A percentile compares a stretch with the other conserved stretches of the same genome.
These are phyloP conservation scores for Nepenthes gracilis DNA, from an alignment of 148 eudicot genomes.

Conservation along the genomic window DNA sequence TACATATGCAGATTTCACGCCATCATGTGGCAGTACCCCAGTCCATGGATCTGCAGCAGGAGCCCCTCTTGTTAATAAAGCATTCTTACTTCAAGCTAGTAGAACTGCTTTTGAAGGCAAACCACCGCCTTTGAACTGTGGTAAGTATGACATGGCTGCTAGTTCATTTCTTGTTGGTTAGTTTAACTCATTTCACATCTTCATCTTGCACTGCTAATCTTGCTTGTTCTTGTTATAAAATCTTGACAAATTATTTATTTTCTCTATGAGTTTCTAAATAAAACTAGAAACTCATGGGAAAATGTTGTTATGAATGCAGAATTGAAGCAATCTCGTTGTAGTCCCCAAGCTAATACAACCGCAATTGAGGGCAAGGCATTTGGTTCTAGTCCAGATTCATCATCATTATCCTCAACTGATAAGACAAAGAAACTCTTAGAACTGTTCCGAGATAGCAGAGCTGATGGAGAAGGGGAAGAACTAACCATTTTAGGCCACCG, in stretches of 20 bases:
- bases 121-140: conserved; percentile 12
- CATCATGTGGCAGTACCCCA: conserved; percentile 72
- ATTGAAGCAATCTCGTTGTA: no score
- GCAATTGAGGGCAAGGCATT: not conserved
- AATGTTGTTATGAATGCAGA: no score
- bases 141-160: conserved; percentile 2
- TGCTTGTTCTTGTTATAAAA: no score
- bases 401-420: conserved; percentile 14
- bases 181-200: no score
- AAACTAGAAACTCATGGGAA: no score
- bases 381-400: conserved; percentile 9
- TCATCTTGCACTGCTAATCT: no score
- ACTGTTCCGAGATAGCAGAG: conserved; percentile 52
- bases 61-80: conserved; percentile 15
- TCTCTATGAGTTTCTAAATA: no score
- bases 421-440: conserved; percentile 44
- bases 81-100: conserved; percentile 19
- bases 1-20: conserved; percentile 60
- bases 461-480: conserved; percentile 18
- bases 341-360: not conserved
- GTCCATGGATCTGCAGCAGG: conserved; percentile 37
- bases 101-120: conserved; percentile 20
- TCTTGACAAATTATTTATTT: no score
- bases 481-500: no score
- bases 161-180: not conserved